Percentiles rank a stretch among this genome's conserved stretches.
Conservation (phyloP, 441 rosid species). For the Brassica balearica region DNA sequence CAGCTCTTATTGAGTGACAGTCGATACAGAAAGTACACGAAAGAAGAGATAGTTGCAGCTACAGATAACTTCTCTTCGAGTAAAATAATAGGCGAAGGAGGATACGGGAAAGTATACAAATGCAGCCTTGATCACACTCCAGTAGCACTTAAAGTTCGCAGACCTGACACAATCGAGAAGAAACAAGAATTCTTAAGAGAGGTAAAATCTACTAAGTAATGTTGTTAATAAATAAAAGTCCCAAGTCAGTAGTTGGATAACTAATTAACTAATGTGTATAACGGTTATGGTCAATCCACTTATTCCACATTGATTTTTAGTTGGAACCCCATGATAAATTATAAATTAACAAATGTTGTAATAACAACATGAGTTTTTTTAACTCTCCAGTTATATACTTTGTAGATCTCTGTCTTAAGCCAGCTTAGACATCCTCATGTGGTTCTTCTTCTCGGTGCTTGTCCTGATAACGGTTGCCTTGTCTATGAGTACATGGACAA, state of each 20-base stretch:
- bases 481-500: conserved; percentile 89
- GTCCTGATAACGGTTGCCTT: conserved; percentile 84
- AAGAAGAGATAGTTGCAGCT: conserved; percentile 66
- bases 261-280: neutral
- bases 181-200: conserved; percentile 82
- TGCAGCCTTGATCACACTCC: conserved; percentile 82
- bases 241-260: neutral
- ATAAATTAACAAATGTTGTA: neutral
- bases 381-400: conserved; percentile 3
- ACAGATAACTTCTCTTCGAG: conserved; percentile 66
- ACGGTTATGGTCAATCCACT: neutral
- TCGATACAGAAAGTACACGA: conserved; percentile 74
- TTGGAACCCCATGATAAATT: neutral
- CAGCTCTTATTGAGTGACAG: conserved; percentile 64
- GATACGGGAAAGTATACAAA: conserved; percentile 85
- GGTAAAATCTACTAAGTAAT: conserved; percentile 50
- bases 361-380: neutral
- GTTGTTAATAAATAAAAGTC: neutral
- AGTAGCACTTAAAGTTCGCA: conserved; percentile 83
- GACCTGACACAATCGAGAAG: conserved; percentile 57
- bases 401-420: conserved; percentile 87
- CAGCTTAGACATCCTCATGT: conserved; percentile 79
- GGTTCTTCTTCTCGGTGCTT: conserved; percentile 88
- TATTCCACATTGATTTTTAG: neutral
- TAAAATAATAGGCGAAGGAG: conserved; percentile 83